Evolutionary conservation across 768 basidiomycete genomes (phyloP), one percentile per base, ranked within the genome.

Genomic region (Omphalotus guepiniiformis): DNA sequence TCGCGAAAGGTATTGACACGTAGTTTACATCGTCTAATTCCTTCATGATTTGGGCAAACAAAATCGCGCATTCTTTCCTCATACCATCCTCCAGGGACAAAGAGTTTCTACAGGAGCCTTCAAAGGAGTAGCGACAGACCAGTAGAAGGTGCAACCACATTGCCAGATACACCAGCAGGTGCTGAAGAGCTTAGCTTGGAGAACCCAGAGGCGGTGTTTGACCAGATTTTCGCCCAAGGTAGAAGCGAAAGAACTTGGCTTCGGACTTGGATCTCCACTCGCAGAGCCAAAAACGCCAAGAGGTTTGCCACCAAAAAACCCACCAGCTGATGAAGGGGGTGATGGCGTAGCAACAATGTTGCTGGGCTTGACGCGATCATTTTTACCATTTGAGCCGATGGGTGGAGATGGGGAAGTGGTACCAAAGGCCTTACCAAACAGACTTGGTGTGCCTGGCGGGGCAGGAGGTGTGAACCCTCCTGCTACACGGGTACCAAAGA

Each of bases 1-100:
- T 51, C 15, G 7, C 22, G 21, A 47, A 16, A 27, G 48, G 27
- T 3, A 36, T 47, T 34, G 47, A 37, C 47, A 27, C 34, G n/a
- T 39, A 32, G 70, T 82, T 56, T 59, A 90, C 90, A 32, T 71
- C 65, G 21, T 78, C 67, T 1, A 93, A 63, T 50, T 89, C 85
- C 29, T 65, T 69, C 2, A 52, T 58, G 32, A 88, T 60, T 11
- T 59, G 64, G 1, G 52, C 46, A 34, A 82, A 68, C 27, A 92
- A 67, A 27, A 70, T 38, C 2, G 60, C 54, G 53, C 83, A 83
- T 57, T 90, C 82, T 15, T 72, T 71, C 55, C 88, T 85, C 76
- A 92, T 79, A 8, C 83, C 82, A 45, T 79, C 74, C 50, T 81
- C 75, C 51, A 74, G 48, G 70, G 38, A 30, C 6, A 19, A 39